These are phyloP conservation scores for Metschnikowia reukaufii DNA, from an alignment of 805 yeast genomes.

Conservation along the genomic window DNA sequence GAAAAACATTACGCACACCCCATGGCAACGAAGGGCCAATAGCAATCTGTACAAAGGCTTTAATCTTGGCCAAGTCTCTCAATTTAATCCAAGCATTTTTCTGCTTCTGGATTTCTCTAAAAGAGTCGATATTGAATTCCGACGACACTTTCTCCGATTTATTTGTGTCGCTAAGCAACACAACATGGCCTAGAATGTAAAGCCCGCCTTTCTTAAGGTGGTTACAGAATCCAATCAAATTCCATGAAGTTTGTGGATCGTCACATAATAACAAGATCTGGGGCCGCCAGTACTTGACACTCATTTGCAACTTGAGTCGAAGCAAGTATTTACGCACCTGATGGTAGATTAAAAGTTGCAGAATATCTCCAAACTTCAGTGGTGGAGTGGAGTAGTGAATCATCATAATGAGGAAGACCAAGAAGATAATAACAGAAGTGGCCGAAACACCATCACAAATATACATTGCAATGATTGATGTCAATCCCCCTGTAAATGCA, in stretches of 20 bases:
- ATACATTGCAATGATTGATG: constrained; percentile 83
- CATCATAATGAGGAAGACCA: constrained; percentile 64
- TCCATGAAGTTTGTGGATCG: constrained; percentile 91
- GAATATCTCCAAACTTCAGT: constrained; percentile 97
- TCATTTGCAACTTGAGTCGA: constrained; percentile 76
- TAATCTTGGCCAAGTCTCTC: constrained; percentile 72
- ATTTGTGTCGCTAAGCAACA: constrained; percentile 49
- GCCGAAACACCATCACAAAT: constrained; percentile 93
- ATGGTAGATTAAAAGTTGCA: constrained; percentile 91
- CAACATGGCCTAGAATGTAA: constrained; percentile 89
- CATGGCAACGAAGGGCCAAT: constrained; percentile 85
- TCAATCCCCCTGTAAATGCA: constrained; percentile 71
- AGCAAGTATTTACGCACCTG: constrained; percentile 91
- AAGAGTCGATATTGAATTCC: constrained; percentile 44
- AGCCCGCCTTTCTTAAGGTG: constrained; percentile 94
- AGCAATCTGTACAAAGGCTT: constrained; percentile 93
- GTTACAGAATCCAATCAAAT: constrained; percentile 87
- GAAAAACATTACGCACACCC: constrained; percentile 90
- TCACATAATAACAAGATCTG: constrained; percentile 87
- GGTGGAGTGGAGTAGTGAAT: constrained; percentile 94
- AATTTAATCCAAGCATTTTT: constrained; percentile 80
- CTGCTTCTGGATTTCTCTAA: constrained; percentile 68
- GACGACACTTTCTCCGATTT: constrained; percentile 15
- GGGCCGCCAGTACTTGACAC: constrained; percentile 98
- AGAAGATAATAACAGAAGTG: constrained; percentile 63